Evolutionary conservation across 371 early-diverging fungal species (phyloP), one percentile per base, ranked within the genome.

Genomic region (Lichtheimia ornata): DNA sequence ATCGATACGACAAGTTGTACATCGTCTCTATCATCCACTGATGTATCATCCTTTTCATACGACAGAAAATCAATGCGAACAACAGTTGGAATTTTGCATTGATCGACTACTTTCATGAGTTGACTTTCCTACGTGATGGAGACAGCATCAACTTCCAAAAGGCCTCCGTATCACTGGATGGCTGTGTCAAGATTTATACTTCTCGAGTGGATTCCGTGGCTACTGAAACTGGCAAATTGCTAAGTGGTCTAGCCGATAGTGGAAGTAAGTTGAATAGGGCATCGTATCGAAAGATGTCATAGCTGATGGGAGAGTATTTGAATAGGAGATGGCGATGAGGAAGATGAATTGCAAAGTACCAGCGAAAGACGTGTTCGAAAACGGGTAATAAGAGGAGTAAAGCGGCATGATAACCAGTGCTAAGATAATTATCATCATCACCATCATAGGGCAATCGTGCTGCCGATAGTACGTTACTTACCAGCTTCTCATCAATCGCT

Each of bases 131-230:
- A 57, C 86, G 91, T 30, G 98, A 98, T 53, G 97, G 96, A 5
- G 94, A 95, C 74, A 89, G 92, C 5, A 98, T 99, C 75, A 99
- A 99, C 79, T 99, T 99, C 73, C 97, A 98, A 74, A 97, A 94
- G 67, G 99, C 99, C n/a, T 97, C 98, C 35, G 95, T 94, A 74
- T 97, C 99, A 1, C 75, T 99, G 49, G 99, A 99, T 70, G 99
- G 99, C 12, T 99, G 99, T 73, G 94, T 99, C 64, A 99, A 98
- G 83, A 94, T 99, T 61, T 99, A 98, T 77, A 92, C 98, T 1
- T 96, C 97, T 7, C 88, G 99, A 47, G 99, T 99, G 4, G 99
- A 99, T 76, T 97, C 98, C 11, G 98, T 99, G 3, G 96, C 96
- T 11, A 85, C 93, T 11, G 99, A 98, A 69, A 95, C 99, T 5